Evolutionary conservation across 2,329 filamentous ascomycete genomes (phyloP).

Genomic region (Mollisia scopiformis): DNA sequence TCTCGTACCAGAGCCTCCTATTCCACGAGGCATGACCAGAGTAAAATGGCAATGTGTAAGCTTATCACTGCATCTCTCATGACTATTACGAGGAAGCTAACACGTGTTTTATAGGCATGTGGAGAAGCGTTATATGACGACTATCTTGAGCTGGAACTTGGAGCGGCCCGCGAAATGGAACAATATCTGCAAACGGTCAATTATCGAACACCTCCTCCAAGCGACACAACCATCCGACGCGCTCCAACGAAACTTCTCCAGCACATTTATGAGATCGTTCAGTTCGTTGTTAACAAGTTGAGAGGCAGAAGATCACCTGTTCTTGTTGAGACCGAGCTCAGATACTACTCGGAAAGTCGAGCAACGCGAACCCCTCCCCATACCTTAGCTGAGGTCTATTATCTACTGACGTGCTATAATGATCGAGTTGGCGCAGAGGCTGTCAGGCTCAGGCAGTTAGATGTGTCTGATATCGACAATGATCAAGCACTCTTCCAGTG

Average conservation of each 20-base stretch:
- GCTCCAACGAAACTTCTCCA: not conserved
- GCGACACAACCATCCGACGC: not conserved
- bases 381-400: conserved; percentile 3
- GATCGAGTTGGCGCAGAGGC: conserved; percentile 3
- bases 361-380: conserved; percentile 2
- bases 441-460: conserved; percentile 1
- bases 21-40: not conserved
- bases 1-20: not conserved
- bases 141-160: not conserved
- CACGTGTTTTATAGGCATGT: not conserved
- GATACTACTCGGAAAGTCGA: conserved; percentile 1
- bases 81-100: not conserved
- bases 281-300: not conserved
- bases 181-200: not conserved
- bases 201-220: not conserved
- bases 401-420: conserved; percentile 9
- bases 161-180: not conserved
- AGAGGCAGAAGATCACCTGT: not conserved
- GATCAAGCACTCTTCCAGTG: conserved; percentile 7
- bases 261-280: not conserved
- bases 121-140: not conserved
- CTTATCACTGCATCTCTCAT: not conserved
- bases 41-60: conserved; percentile 4
- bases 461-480: conserved; percentile 1
- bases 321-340: conserved; percentile 1